Evolutionary conservation across 306 rosid species (phyloP).

Genomic region (Pueraria montana): DNA sequence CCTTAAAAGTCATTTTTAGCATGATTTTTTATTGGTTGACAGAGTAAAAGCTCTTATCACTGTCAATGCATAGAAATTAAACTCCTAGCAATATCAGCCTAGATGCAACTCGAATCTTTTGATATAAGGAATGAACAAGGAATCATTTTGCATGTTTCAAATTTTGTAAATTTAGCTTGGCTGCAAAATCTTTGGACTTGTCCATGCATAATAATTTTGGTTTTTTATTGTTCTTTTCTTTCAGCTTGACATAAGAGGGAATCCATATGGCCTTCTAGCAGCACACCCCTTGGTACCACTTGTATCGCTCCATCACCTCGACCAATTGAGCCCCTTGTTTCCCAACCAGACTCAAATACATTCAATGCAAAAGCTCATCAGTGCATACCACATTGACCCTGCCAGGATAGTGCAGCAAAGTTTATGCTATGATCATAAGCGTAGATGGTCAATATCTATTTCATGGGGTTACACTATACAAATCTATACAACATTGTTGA

Average conservation of each 20-base stretch:
- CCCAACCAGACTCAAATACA: conserved; percentile 63
- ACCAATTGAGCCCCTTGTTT: conserved; percentile 63
- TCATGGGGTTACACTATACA: conserved; percentile 95
- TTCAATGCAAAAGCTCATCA: conserved; percentile 62
- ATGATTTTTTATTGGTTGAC: not conserved
- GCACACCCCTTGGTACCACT: conserved; percentile 92
- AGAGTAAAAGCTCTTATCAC: not conserved
- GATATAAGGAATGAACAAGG: not conserved
- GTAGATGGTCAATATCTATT: conserved; percentile 78
- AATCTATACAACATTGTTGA: conserved; percentile 65
- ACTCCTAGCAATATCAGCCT: not conserved
- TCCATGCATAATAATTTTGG: conserved; percentile 10
- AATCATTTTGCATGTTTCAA: conserved; percentile 5
- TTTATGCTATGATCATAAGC: conserved; percentile 69
- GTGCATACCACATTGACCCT: conserved; percentile 73
- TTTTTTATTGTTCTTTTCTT: conserved; percentile 25
- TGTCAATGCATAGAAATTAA: not conserved
- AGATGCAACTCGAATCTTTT: conserved; percentile 16
- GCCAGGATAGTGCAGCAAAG: conserved; percentile 78
- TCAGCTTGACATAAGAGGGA: conserved; percentile 87
- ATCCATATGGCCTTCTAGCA: conserved; percentile 80
- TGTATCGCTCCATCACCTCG: conserved; percentile 92
- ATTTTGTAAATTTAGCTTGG: not conserved
- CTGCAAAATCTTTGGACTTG: not conserved
- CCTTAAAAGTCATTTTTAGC: not conserved